A percentile compares a stretch with the other conserved stretches of the same genome.
phyloP scores from a whole-genome alignment of 768 basidiomycete genomes.

The Pulveroboletus sp. region DNA sequence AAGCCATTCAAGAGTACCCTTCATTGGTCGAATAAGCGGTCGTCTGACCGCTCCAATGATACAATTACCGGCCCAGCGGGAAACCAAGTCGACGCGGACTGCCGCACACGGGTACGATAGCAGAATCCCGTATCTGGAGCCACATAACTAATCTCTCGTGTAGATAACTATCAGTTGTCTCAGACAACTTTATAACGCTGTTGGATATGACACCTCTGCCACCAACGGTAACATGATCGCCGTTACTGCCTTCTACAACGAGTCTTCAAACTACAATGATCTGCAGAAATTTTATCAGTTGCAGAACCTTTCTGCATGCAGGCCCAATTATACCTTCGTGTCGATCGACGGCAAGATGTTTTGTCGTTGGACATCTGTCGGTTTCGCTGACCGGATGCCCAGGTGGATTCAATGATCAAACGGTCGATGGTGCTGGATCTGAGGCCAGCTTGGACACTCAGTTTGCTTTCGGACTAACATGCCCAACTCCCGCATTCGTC shows the following conservation, averaged over 20 bases:
- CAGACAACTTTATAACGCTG: no score
- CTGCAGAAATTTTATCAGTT: slow-evolving; percentile 49
- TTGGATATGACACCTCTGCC: slow-evolving; percentile 42
- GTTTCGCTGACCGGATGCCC: slow-evolving; percentile 7
- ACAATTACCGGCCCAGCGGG: no score
- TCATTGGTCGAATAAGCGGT: no score
- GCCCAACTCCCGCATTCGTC: no score
- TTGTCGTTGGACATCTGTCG: neutral
- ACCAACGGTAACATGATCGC: slow-evolving; percentile 49
- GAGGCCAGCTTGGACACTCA: slow-evolving; percentile 73
- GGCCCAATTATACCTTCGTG: slow-evolving; percentile 50
- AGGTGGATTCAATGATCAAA: slow-evolving; percentile 67
- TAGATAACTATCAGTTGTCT: slow-evolving; percentile 53
- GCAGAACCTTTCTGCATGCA: slow-evolving; percentile 46
- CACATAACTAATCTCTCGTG: neutral
- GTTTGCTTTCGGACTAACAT: slow-evolving; percentile 62
- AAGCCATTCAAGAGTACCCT: slow-evolving; percentile 43
- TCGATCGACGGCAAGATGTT: slow-evolving; percentile 49
- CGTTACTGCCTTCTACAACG: slow-evolving; percentile 52
- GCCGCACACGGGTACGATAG: slow-evolving; percentile 35
- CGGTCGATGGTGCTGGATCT: slow-evolving; percentile 43
- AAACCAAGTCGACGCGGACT: slow-evolving; percentile 43
- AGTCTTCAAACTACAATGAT: slow-evolving; percentile 53
- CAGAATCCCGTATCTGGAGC: neutral
- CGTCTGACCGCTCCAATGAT: no score